phyloP scores from a whole-genome alignment of 2,329 filamentous ascomycete genomes.

The Parastagonospora avenae region DNA sequence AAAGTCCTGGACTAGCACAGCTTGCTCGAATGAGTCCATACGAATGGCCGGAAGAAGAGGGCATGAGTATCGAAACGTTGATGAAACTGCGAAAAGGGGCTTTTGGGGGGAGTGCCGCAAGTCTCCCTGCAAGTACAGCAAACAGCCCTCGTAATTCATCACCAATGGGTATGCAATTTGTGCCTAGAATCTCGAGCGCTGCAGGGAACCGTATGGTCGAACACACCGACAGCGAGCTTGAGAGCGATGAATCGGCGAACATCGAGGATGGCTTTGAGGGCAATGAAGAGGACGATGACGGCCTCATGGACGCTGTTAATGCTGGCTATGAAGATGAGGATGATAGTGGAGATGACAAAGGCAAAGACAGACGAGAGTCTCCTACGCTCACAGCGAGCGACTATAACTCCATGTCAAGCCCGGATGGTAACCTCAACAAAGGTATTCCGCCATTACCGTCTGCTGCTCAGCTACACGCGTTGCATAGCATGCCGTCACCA shows the following conservation, averaged over 20 bases:
- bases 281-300: conserved; percentile 25
- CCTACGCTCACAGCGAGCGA: conserved; percentile 40
- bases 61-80: conserved; percentile 75
- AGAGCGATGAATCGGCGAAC: conserved; percentile 32
- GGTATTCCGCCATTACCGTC: conserved; percentile 24
- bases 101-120: conserved; percentile 81
- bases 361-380: conserved; percentile 32
- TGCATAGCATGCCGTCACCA: conserved; percentile 18
- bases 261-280: conserved; percentile 23
- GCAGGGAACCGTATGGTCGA: conserved; percentile 35
- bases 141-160: conserved; percentile 46
- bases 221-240: conserved; percentile 27
- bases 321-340: conserved; percentile 26
- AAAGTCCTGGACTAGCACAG: conserved; percentile 77
- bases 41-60: conserved; percentile 62
- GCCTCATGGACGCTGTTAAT: conserved; percentile 37
- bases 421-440: conserved; percentile 7
- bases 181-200: conserved; percentile 34
- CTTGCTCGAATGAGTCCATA: conserved; percentile 64
- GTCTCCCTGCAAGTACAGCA: conserved; percentile 60
- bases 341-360: conserved; percentile 15
- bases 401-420: conserved; percentile 36
- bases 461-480: conserved; percentile 19
- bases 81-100: conserved; percentile 74
- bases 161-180: conserved; percentile 45